Conservation (phyloP, 306 rosid species). For the Vigna reflexopilosa region DNA sequence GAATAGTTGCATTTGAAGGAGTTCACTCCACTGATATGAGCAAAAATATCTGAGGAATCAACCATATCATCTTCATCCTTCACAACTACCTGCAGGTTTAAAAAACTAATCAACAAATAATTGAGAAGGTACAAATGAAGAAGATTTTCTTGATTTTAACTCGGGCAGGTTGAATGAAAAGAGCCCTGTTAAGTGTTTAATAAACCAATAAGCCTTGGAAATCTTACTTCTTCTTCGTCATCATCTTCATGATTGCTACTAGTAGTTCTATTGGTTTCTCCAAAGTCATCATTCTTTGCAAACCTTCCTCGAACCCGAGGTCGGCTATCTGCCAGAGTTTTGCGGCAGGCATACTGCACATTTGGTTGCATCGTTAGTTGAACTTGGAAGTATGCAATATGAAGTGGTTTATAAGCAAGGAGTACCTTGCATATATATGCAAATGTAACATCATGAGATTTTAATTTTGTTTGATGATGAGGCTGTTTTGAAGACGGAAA, state of each 20-base stretch:
- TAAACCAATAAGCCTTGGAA: neutral
- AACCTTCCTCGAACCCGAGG: constrained; percentile 98
- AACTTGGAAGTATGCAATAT: constrained; percentile 30
- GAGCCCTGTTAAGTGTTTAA: neutral
- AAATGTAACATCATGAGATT: constrained; percentile 29
- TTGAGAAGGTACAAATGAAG: neutral
- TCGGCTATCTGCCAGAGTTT: constrained; percentile 96
- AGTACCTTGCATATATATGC: constrained; percentile 27
- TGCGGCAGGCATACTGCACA: constrained; percentile 94
- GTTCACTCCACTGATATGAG: constrained; percentile 99
- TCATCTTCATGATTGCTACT: constrained; percentile 81
- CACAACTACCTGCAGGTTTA: constrained; percentile 75
- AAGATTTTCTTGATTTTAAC: neutral
- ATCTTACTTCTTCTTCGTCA: constrained; percentile 82
- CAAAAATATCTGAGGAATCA: constrained; percentile 95
- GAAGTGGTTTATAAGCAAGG: constrained; percentile 22
- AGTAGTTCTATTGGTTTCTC: constrained; percentile 65
- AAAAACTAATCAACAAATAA: constrained; percentile 29
- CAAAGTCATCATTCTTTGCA: constrained; percentile 92
- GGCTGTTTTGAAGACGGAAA: neutral
- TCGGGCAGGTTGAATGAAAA: constrained; percentile 26
- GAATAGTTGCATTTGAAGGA: constrained; percentile 94
- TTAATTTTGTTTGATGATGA: constrained; percentile 18
- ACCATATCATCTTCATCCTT: constrained; percentile 94
- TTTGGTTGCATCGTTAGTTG: constrained; percentile 42